Percentiles rank a stretch among this genome's conserved stretches.
phyloP scores from a whole-genome alignment of 2,329 filamentous ascomycete genomes.

The Cladosporium austrohemisphaericum region DNA sequence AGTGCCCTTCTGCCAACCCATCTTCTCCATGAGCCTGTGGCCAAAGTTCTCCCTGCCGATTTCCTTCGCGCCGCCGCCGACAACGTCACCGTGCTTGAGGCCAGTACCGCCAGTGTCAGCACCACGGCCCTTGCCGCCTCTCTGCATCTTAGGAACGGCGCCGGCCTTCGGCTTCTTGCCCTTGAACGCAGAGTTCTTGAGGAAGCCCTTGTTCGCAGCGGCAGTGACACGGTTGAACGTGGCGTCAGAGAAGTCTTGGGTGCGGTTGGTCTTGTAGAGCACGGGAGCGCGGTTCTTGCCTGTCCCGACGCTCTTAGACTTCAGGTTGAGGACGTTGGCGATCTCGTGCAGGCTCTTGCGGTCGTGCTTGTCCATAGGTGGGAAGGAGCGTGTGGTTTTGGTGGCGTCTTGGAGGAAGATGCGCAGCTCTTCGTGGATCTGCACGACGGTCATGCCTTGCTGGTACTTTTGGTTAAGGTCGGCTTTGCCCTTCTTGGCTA shows the following conservation, averaged over 20 bases:
- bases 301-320: conserved; percentile 76
- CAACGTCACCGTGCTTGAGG: conserved; percentile 81
- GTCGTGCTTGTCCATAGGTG: conserved; percentile 76
- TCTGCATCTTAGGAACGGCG: conserved; percentile 1
- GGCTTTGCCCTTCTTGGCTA: conserved; percentile 37
- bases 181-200: conserved; percentile 33
- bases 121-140: conserved; percentile 36
- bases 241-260: conserved; percentile 55
- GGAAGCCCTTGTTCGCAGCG: conserved; percentile 47
- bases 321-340: conserved; percentile 70
- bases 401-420: conserved; percentile 63
- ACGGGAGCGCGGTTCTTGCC: conserved; percentile 71
- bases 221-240: conserved; percentile 45
- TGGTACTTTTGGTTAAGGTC: conserved; percentile 66
- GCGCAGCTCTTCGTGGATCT: conserved; percentile 69
- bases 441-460: conserved; percentile 64
- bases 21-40: conserved; percentile 85
- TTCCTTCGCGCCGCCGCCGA: conserved; percentile 80
- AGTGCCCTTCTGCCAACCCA: conserved; percentile 90
- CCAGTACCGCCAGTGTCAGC: conserved; percentile 42
- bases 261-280: conserved; percentile 69
- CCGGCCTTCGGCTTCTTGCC: conserved; percentile 20
- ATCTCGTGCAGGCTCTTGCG: conserved; percentile 78
- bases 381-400: conserved; percentile 65
- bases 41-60: conserved; percentile 79